These are phyloP conservation scores for Syzygium jambos DNA, from an alignment of 345 rosid genomes.

Conservation along the genomic window DNA sequence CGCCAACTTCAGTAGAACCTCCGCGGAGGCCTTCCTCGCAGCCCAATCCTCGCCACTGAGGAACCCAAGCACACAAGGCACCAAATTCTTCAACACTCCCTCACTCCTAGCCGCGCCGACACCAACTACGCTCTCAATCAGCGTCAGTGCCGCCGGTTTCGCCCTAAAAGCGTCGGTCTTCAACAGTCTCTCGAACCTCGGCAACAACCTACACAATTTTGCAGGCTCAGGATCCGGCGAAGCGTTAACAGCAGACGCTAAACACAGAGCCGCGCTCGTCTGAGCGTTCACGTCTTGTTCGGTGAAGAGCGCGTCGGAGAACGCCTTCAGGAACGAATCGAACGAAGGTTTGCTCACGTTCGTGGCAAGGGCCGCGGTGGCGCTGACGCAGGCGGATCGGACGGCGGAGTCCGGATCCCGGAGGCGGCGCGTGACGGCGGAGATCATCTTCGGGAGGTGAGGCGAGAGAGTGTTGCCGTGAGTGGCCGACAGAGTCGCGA, in stretches of 20 bases:
- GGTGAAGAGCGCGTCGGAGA: slow-evolving; percentile 73
- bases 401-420: slow-evolving; percentile 76
- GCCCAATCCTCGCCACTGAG: slow-evolving; percentile 81
- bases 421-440: slow-evolving; percentile 56
- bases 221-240: slow-evolving; percentile 64
- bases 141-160: slow-evolving; percentile 65
- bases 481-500: slow-evolving; percentile 47
- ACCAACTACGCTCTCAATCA: slow-evolving; percentile 76
- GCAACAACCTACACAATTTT: slow-evolving; percentile 38
- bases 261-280: slow-evolving; percentile 74
- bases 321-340: slow-evolving; percentile 56
- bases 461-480: slow-evolving; percentile 49
- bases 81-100: slow-evolving; percentile 33
- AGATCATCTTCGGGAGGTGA: slow-evolving; percentile 56
- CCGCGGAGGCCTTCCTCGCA: slow-evolving; percentile 83
- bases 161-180: slow-evolving; percentile 63
- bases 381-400: slow-evolving; percentile 57
- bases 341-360: slow-evolving; percentile 49
- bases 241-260: slow-evolving; percentile 74
- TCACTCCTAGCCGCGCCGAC: slow-evolving; percentile 51
- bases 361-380: slow-evolving; percentile 55
- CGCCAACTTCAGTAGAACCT: slow-evolving; percentile 70
- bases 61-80: slow-evolving; percentile 49
- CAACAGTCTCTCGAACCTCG: slow-evolving; percentile 64
- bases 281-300: slow-evolving; percentile 80